phyloP scores from a whole-genome alignment of 768 basidiomycete genomes.

The Lentinula sp. region DNA sequence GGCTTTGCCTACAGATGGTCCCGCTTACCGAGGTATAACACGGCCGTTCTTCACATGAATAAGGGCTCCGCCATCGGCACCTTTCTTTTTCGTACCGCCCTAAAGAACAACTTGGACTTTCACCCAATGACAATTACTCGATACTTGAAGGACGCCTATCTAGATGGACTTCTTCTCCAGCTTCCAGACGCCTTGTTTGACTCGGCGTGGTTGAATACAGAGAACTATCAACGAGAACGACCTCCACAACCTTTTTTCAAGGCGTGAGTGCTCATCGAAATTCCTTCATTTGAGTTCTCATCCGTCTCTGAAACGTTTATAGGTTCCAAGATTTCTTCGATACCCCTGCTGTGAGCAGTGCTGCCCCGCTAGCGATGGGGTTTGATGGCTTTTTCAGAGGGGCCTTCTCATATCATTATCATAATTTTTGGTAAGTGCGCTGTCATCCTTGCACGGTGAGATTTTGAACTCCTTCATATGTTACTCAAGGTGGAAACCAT shows the following conservation, averaged over 20 bases:
- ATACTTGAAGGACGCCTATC: constrained; percentile 83
- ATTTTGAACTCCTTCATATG: constrained; percentile 5
- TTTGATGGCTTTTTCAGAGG: constrained; percentile 96
- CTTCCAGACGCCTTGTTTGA: constrained; percentile 96
- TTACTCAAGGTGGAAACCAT: constrained; percentile 83
- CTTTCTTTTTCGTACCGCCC: constrained; percentile 89
- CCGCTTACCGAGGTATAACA: constrained; percentile 89
- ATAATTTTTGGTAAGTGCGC: constrained; percentile 75
- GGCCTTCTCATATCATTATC: constrained; percentile 94
- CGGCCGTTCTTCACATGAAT: constrained; percentile 91
- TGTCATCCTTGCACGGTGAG: neutral
- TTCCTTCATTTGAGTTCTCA: neutral
- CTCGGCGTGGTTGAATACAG: constrained; percentile 94
- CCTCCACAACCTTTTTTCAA: constrained; percentile 94
- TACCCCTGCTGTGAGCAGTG: constrained; percentile 64
- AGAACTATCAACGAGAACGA: constrained; percentile 84
- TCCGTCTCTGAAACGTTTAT: constrained; percentile 1
- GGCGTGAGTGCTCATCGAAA: constrained; percentile 40
- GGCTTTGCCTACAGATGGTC: constrained; percentile 98
- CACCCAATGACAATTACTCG: constrained; percentile 93
- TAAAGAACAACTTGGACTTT: constrained; percentile 93
- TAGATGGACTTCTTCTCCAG: constrained; percentile 79
- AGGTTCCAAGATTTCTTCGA: constrained; percentile 91
- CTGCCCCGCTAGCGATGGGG: constrained; percentile 81
- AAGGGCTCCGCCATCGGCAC: constrained; percentile 87